Base-by-base conservation (phyloP, 208 protist species). In the Leishmania turanica region DNA sequence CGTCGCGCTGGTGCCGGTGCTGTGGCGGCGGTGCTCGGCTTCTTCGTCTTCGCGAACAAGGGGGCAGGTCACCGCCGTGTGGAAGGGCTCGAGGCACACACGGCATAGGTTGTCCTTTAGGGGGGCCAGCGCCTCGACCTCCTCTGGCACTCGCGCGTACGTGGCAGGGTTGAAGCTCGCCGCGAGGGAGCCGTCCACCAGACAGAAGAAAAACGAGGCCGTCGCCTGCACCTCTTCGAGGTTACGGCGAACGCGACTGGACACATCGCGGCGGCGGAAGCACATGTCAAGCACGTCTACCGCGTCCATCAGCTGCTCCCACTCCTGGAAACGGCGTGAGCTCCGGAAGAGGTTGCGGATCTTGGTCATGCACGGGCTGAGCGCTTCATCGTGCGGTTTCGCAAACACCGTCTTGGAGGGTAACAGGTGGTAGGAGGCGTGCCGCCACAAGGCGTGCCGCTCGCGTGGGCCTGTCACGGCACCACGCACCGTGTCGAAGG, bases 371-470 rank as follows among this genome's bases (percentile, higher is more conserved):
- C 90, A 80, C 56, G 92, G 91, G 75, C 92, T 96, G 24, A 90
- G 83, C 3, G 73, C 75, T 49, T 92, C 87, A 80, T 97, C 94
- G 84, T 80, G 92, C 51, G 91, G 89, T 76, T 96, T 95, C 53
- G 86, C 89, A 81, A 97, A 96, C n/a, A 96, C 90, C 4, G 91
- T 96, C 45, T 88, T 86, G 66, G 90, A 94, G 42, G 94, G 94
- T 53, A 89, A 79, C 45, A 97, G 84, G 49, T 77, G 79, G 83
- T 97, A 96, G 78, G 91, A 92, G 53, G 94, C 92, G 85, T 96
- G 92, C 8, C 96, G 54, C 94, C 94, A 97, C 70, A 97, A 79
- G 42, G 94, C 94, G 80, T 97, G 94, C 11, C 91, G 90, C 84
- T 97, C 93, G 21, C 84, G 76, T 17, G 93, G 89, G 21, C 94